Conservation (phyloP, 306 rosid genomes). For the Ceratonia siliqua region DNA sequence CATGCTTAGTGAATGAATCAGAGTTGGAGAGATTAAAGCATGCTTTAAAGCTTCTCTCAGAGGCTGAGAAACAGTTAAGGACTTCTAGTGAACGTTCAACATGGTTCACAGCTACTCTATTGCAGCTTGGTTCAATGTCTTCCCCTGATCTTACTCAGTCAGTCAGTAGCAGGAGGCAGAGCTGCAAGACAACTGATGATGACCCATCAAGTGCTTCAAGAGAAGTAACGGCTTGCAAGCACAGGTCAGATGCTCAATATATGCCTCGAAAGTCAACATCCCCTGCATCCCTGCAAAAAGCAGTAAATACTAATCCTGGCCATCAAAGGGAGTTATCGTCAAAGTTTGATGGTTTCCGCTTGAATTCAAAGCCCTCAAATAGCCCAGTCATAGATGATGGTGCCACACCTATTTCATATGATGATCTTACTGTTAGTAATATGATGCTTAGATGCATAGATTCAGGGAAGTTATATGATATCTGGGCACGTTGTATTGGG, state of each 20-base stretch:
- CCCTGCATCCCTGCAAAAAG: constrained; percentile 53
- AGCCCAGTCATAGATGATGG: constrained; percentile 55
- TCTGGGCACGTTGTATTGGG: constrained; percentile 86
- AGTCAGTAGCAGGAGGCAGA: constrained; percentile 82
- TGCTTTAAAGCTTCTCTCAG: constrained; percentile 96
- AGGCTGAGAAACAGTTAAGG: constrained; percentile 95
- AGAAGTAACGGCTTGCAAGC: constrained; percentile 58
- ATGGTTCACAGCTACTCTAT: constrained; percentile 95
- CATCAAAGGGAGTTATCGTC: constrained; percentile 52
- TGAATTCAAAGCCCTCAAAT: constrained; percentile 56
- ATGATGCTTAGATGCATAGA: constrained; percentile 58
- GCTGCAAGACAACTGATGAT: constrained; percentile 77
- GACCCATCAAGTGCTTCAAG: constrained; percentile 84
- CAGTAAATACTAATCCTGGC: constrained; percentile 46
- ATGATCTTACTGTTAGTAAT: constrained; percentile 56
- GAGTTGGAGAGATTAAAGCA: constrained; percentile 92
- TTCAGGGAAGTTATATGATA: constrained; percentile 64
- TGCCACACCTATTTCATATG: constrained; percentile 53
- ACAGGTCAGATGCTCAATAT: constrained; percentile 59
- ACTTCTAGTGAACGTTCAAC: constrained; percentile 95
- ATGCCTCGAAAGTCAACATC: constrained; percentile 55
- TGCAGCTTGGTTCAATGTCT: constrained; percentile 87
- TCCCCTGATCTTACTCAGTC: constrained; percentile 80
- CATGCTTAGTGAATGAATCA: constrained; percentile 73
- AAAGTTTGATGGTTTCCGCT: constrained; percentile 47